Conservation (phyloP, 371 early-diverging fungal genomes). For the Rhizopus sp. region DNA sequence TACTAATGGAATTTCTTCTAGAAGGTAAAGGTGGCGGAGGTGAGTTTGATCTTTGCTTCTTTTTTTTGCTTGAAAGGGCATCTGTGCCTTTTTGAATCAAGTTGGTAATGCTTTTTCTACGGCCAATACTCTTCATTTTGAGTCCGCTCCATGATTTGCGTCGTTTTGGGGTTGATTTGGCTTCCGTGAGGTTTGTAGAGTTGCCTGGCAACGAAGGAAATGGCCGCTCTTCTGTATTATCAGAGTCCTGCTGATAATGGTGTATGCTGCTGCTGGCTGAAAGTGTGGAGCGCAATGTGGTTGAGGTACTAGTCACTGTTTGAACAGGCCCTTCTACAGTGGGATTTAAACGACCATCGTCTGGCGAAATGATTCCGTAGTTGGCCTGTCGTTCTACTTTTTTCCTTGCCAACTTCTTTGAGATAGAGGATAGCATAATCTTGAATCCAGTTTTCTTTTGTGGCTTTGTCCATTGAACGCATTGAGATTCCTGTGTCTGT, state of each 20-base stretch:
- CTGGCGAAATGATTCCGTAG: constrained; percentile 12
- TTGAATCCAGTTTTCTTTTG: constrained; percentile 14
- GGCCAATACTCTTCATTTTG: constrained; percentile 14
- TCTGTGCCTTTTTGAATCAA: constrained; percentile 28
- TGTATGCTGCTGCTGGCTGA: constrained; percentile 11
- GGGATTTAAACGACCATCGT: constrained; percentile 11
- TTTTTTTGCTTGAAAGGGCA: constrained; percentile 2
- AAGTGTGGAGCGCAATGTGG: constrained; percentile 22
- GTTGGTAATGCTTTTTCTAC: constrained; percentile 24
- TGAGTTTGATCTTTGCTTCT: neutral
- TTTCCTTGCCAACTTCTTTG: constrained; percentile 50
- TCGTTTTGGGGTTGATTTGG: constrained; percentile 9
- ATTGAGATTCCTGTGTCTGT: neutral
- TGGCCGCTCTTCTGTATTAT: neutral
- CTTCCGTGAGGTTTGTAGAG: neutral
- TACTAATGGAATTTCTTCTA: neutral
- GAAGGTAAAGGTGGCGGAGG: constrained; percentile 9
- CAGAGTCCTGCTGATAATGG: constrained; percentile 3
- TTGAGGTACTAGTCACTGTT: constrained; percentile 33
- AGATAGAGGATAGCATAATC: constrained; percentile 56
- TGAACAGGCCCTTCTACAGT: constrained; percentile 22
- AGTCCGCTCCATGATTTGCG: constrained; percentile 29
- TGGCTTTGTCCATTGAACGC: neutral
- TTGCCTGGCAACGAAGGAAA: neutral
- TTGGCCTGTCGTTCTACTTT: constrained; percentile 38